These are phyloP conservation scores for Blastocystis sp. DNA, from an alignment of 352 stramenopile genomes.

Conservation along the genomic window DNA sequence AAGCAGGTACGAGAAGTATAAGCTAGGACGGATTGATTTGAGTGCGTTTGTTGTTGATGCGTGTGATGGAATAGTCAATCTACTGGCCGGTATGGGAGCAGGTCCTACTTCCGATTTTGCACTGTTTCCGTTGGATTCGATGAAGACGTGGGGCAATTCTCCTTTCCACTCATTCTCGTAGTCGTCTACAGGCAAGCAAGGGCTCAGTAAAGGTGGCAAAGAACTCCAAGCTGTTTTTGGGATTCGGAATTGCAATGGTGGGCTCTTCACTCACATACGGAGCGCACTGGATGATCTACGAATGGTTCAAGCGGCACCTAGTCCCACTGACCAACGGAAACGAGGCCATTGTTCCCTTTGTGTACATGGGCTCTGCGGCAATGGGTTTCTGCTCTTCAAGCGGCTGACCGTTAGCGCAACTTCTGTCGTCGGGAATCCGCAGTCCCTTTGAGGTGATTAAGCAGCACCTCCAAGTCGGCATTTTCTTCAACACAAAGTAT, in stretches of 20 bases:
- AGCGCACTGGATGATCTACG: slow-evolving; percentile 67
- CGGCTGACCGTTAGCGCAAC: slow-evolving; percentile 38
- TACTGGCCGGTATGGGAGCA: slow-evolving; percentile 56
- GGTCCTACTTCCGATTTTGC: slow-evolving; percentile 66
- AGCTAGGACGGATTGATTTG: slow-evolving; percentile 54
- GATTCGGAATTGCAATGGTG: slow-evolving; percentile 62
- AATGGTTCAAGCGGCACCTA: slow-evolving; percentile 62
- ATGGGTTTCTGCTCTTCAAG: slow-evolving; percentile 9
- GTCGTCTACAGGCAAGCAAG: slow-evolving; percentile 56
- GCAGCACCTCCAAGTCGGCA: slow-evolving; percentile 64
- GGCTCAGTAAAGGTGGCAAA: slow-evolving; percentile 36
- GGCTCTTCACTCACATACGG: slow-evolving; percentile 66
- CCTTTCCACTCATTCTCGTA: slow-evolving; percentile 5
- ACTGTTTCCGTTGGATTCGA: slow-evolving; percentile 64
- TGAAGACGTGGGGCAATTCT: slow-evolving; percentile 54
- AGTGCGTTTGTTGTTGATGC: not conserved
- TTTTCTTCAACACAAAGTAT: slow-evolving; percentile 63
- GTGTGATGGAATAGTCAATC: slow-evolving; percentile 53
- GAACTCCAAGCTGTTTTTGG: slow-evolving; percentile 52
- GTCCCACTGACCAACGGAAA: slow-evolving; percentile 25
- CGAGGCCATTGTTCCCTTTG: slow-evolving; percentile 51
- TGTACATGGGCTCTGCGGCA: slow-evolving; percentile 54
- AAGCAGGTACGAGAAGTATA: slow-evolving; percentile 25
- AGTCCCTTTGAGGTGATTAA: slow-evolving; percentile 66
- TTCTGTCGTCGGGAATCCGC: slow-evolving; percentile 48